Evolutionary conservation across 805 yeast species (phyloP).

Genomic region (Lachancea waltii): DNA sequence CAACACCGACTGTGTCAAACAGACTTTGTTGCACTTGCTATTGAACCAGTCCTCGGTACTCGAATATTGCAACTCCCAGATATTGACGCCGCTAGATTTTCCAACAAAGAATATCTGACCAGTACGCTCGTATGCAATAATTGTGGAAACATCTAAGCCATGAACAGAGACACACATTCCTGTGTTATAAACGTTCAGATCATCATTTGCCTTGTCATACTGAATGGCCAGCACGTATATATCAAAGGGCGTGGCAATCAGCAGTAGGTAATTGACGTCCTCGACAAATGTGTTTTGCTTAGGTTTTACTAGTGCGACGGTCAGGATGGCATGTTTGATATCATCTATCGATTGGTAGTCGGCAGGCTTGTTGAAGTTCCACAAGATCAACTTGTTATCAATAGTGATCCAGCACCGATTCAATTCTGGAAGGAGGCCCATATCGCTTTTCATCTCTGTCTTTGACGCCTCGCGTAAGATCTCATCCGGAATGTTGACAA

Average conservation of each 20-base stretch:
- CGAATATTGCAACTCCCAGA: slow-evolving; percentile 85
- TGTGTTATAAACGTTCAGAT: slow-evolving; percentile 70
- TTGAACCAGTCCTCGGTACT: slow-evolving; percentile 82
- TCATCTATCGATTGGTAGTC: slow-evolving; percentile 81
- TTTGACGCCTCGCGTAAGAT: slow-evolving; percentile 66
- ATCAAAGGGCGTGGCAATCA: slow-evolving; percentile 76
- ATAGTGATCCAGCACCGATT: slow-evolving; percentile 80
- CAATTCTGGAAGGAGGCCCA: slow-evolving; percentile 80
- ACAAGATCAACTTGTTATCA: slow-evolving; percentile 73
- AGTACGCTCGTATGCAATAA: slow-evolving; percentile 53
- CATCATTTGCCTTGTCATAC: slow-evolving; percentile 37
- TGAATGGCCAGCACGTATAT: slow-evolving; percentile 73
- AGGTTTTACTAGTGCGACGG: slow-evolving; percentile 76
- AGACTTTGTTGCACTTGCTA: slow-evolving; percentile 73
- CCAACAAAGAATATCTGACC: slow-evolving; percentile 83
- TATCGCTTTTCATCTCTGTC: slow-evolving; percentile 58
- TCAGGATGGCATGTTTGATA: slow-evolving; percentile 65
- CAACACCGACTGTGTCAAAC: slow-evolving; percentile 65
- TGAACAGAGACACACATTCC: slow-evolving; percentile 73
- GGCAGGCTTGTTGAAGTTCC: slow-evolving; percentile 64
- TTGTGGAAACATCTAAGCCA: slow-evolving; percentile 65
- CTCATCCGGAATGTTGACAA: slow-evolving; percentile 71
- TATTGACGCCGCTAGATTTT: slow-evolving; percentile 64
- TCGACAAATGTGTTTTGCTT: slow-evolving; percentile 74
- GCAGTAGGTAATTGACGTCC: slow-evolving; percentile 61